Evolutionary conservation across 1,284 basidiomycete genomes (phyloP), one percentile per base, ranked within the genome.

Genomic region (Pyrrhoderma noxium): DNA sequence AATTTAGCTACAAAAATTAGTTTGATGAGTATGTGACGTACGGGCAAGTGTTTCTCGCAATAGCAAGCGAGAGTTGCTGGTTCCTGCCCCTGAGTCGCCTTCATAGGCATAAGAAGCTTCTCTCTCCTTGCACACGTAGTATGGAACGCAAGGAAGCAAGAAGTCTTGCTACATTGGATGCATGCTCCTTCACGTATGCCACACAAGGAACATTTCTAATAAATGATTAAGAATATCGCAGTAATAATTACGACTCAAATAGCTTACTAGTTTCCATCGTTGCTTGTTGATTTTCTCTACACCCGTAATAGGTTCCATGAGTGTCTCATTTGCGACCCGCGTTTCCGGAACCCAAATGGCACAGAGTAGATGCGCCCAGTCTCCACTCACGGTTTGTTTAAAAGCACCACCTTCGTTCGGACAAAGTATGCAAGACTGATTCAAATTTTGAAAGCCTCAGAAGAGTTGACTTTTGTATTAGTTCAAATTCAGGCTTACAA

Each of bases 341-440:
- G 93, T 93, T 65, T 99, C 96, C 0, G 96, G 94, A 3, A 98
- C 86, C 92, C 93, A 99, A 58, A 99, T 96, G 2, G 95, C 93
- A 62, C 96, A 99, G 1, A 99, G 75, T 0, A 99, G 72, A 66
- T 99, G 96, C 0, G 93, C 89, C 96, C 96, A 99, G 56, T 93
- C 88, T 0, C 92, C 93, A 19, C 84, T 79, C 0, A 83, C 80
- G 0, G 96, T 98, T 70, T 99, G 96, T 64, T 99, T 99, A 76
- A 99, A 99, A 2, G 96, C 96, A 9, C 95, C 96, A 9, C 91
- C 94, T 67, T 97, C 92, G 58, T 92, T 93, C 0, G 96, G 96
- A 63, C 96, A 99, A 43, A 99, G 75, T 19, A 93, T 76, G 67
- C 95, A 99, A 3, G 85, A 85, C 91, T 95, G 59, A 38, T 5